Base-by-base conservation (phyloP, 1,284 basidiomycete species). In the Trichosporon ovoides region DNA sequence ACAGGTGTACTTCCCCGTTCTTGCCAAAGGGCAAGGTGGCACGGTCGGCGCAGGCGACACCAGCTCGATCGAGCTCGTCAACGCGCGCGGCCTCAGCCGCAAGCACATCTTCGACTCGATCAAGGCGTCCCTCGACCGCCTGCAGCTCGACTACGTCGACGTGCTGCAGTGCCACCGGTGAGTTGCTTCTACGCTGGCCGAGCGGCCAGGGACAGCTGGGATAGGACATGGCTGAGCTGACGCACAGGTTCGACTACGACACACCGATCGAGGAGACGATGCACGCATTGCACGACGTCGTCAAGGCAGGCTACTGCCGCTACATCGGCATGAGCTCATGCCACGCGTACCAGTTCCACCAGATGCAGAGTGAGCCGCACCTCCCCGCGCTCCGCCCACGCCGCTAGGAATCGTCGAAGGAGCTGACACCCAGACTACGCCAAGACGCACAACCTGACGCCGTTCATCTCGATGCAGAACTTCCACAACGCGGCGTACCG, bases 401-500 rank as follows among this genome's bases (percentile, higher is more conserved):
- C n/a, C n/a, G n/a, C n/a, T n/a, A n/a, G n/a, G n/a, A n/a, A n/a
- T n/a, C 7, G 34, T 35, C 34, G 9, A 35, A 35, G 34, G 34
- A 46, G 37, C 56, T 61, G 37, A 59, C 49, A 1, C 10, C 14
- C 56, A 75, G 71, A 74, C 60, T 77, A 77, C 62, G 77, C 77
- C 6, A 73, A 74, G 60, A 68, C 65, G 53, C 81, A 86, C 71
- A 80, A 81, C 18, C 77, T 85, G 31, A 86, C 84, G 0, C 83
- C 82, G 0, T 86, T 86, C 75, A 83, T 85, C 67, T 83, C 82
- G 12, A 87, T 87, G 86, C 87, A 88, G 69, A 85, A 86, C 68
- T 83, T 70, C 56, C 69, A 75, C 65, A 75, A 73, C 56, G 72
- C 70, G 3, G 59, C 83, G 16, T 86, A 86, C 62, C 79, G 85